Evolutionary conservation across 108 stramenopile genomes (phyloP).

Genomic region (Parmales sp.): DNA sequence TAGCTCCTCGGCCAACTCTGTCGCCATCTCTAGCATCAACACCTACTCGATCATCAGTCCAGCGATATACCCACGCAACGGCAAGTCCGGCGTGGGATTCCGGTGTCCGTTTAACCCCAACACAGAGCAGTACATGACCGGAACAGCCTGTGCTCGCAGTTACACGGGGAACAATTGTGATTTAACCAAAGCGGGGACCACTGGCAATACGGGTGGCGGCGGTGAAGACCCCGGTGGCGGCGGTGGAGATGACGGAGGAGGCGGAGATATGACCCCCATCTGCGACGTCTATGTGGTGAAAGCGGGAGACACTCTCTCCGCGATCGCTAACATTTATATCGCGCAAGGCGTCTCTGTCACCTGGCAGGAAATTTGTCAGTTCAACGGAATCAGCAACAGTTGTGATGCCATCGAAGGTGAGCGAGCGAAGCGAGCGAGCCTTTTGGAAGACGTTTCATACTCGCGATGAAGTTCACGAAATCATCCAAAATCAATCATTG

Average conservation of each 20-base stretch:
- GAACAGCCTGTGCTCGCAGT: not conserved
- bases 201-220: not conserved
- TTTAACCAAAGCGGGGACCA: not conserved
- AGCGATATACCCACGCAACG: not conserved
- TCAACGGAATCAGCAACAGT: not conserved
- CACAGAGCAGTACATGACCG: not conserved
- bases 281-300: not conserved
- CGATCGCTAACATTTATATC: not conserved
- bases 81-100: not conserved
- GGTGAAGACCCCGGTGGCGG: not conserved
- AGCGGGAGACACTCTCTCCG: not conserved
- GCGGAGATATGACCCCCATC: not conserved
- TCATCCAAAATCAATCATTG: no score
- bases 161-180: not conserved
- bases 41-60: not conserved
- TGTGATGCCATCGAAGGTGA: slow-evolving; percentile 3
- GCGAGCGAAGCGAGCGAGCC: no score
- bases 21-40: not conserved
- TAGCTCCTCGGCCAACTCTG: not conserved
- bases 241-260: not conserved
- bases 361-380: not conserved
- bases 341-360: not conserved
- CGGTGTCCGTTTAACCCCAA: not conserved
- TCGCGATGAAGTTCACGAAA: no score
- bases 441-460: no score